phyloP scores from a whole-genome alignment of 2,329 filamentous ascomycete genomes.

The Phoma sp. region DNA sequence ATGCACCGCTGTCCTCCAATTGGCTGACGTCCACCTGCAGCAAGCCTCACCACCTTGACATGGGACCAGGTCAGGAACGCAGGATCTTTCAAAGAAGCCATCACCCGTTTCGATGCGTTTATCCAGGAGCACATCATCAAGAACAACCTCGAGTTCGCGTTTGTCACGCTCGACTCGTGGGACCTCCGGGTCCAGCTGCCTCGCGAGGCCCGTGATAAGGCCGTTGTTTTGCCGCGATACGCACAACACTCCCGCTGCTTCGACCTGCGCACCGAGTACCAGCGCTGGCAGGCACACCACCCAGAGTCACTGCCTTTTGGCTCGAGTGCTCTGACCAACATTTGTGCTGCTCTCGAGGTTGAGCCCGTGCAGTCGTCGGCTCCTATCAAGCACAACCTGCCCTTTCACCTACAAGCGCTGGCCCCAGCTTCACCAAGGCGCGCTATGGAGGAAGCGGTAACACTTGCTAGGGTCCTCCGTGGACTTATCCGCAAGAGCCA shows the following conservation, averaged over 20 bases:
- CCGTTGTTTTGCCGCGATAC: slow-evolving; percentile 93
- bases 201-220: slow-evolving; percentile 96
- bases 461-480: slow-evolving; percentile 86
- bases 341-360: slow-evolving; percentile 96
- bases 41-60: slow-evolving; percentile 94
- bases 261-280: slow-evolving; percentile 95
- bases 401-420: slow-evolving; percentile 95
- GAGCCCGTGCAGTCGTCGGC: slow-evolving; percentile 97
- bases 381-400: slow-evolving; percentile 97
- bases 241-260: slow-evolving; percentile 98
- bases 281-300: slow-evolving; percentile 97
- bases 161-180: slow-evolving; percentile 98
- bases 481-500: slow-evolving; percentile 96
- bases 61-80: slow-evolving; percentile 99
- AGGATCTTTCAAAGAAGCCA: slow-evolving; percentile 94
- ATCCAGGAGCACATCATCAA: slow-evolving; percentile 87
- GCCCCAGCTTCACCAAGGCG: slow-evolving; percentile 93
- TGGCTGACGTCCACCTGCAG: slow-evolving; percentile 57
- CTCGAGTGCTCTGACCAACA: slow-evolving; percentile 93
- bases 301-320: slow-evolving; percentile 97
- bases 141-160: slow-evolving; percentile 95
- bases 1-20: slow-evolving; percentile 11
- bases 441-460: slow-evolving; percentile 97
- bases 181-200: slow-evolving; percentile 97
- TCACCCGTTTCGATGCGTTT: slow-evolving; percentile 93